These are phyloP conservation scores for Epicoccum sorghinum DNA, from an alignment of 2,329 filamentous ascomycete species.

Conservation along the genomic window DNA sequence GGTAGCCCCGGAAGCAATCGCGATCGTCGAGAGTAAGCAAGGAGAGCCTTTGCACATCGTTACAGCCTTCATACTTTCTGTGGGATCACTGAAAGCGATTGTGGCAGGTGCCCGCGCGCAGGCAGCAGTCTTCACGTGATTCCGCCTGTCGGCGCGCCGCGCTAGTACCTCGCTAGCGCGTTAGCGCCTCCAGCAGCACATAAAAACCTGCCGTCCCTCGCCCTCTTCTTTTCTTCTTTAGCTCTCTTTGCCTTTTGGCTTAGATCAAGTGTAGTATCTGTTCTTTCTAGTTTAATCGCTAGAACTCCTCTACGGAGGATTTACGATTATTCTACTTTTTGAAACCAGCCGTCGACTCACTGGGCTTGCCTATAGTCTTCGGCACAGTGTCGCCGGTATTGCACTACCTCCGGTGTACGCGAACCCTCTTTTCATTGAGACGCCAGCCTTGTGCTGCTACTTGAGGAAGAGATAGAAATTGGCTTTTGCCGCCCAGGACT, in stretches of 20 bases:
- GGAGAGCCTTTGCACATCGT: too few relatives aligned
- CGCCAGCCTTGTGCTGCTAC: slow-evolving; percentile 51
- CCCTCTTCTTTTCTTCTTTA: slow-evolving; percentile 11
- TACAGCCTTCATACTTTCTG: too few relatives aligned
- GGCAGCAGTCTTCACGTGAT: slow-evolving; percentile 2
- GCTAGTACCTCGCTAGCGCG: background rate
- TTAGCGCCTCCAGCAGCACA: background rate
- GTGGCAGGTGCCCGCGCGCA: background rate
- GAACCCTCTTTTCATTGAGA: slow-evolving; percentile 60
- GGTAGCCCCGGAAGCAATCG: too few relatives aligned
- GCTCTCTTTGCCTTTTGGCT: slow-evolving; percentile 21
- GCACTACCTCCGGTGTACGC: slow-evolving; percentile 30
- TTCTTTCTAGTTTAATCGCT: slow-evolving; percentile 10
- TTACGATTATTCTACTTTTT: slow-evolving; percentile 22
- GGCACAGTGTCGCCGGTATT: slow-evolving; percentile 32
- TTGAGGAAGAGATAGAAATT: background rate
- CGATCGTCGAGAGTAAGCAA: too few relatives aligned
- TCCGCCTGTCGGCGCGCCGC: too few relatives aligned
- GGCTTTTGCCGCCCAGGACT: too few relatives aligned
- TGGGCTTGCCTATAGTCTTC: slow-evolving; percentile 21
- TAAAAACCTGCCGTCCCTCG: slow-evolving; percentile 11
- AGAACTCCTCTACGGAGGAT: slow-evolving; percentile 2
- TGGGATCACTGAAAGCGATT: too few relatives aligned
- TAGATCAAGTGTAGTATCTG: slow-evolving; percentile 17
- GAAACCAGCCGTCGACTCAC: slow-evolving; percentile 8